These are phyloP conservation scores for Nothopassalora personata DNA, from an alignment of 2,329 filamentous ascomycete species.

Conservation along the genomic window DNA sequence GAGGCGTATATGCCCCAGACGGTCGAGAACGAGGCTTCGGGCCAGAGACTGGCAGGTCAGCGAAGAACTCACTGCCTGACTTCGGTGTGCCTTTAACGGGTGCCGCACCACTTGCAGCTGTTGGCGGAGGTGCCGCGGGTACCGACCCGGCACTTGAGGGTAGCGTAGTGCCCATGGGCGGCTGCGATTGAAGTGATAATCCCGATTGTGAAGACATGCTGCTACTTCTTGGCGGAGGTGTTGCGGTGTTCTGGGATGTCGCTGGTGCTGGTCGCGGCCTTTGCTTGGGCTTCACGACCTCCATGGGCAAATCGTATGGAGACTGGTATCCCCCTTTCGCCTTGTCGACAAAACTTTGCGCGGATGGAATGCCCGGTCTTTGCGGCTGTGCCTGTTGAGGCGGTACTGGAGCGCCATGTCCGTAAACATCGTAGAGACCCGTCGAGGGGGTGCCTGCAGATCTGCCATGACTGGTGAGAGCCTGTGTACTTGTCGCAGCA, in stretches of 20 bases:
- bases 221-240: conserved; percentile 55
- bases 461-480: conserved; percentile 22
- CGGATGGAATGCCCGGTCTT: conserved; percentile 46
- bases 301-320: conserved; percentile 90
- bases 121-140: conserved; percentile 11
- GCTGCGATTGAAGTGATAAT: conserved; percentile 5
- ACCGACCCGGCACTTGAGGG: conserved; percentile 35
- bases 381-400: conserved; percentile 28
- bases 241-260: conserved; percentile 30
- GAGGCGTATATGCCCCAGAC: conserved; percentile 26
- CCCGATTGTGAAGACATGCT: conserved; percentile 38
- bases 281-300: conserved; percentile 68
- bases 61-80: conserved; percentile 43
- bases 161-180: conserved; percentile 32
- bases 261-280: conserved; percentile 32
- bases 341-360: conserved; percentile 83
- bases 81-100: conserved; percentile 23
- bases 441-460: conserved; percentile 31
- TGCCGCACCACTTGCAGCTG: conserved; percentile 6
- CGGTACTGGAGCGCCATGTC: conserved; percentile 12
- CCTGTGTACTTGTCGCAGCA: conserved; percentile 17
- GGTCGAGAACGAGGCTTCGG: conserved; percentile 36
- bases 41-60: conserved; percentile 40
- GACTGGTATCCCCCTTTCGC: conserved; percentile 88
- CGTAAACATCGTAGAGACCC: conserved; percentile 31